Percentiles rank a stretch among this genome's conserved stretches.
Evolutionary conservation across 495 filamentous ascomycete genomes (phyloP).

Genomic region (Aspergillus nidulans): DNA sequence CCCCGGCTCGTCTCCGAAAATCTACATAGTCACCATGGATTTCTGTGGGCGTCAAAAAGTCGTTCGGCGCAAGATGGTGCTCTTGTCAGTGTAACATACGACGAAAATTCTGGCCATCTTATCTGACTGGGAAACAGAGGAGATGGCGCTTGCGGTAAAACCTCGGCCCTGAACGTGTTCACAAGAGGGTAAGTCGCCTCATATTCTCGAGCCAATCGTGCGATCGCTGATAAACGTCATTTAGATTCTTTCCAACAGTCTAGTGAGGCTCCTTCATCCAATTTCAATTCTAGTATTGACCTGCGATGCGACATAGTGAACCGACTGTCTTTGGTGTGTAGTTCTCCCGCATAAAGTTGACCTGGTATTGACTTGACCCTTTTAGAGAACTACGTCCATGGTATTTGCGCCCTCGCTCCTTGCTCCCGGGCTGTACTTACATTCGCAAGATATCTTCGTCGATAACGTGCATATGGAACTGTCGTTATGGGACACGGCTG

Average conservation of each 20-base stretch:
- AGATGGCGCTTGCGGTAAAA: conserved; percentile 97
- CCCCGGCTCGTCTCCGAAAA: conserved; percentile 1
- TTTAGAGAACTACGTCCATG: conserved; percentile 95
- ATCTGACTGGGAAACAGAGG: conserved; percentile 53
- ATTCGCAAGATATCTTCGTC: conserved; percentile 81
- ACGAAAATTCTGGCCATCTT: background rate
- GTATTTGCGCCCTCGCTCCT: conserved; percentile 43
- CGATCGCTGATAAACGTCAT: conserved; percentile 18
- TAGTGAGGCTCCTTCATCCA: conserved; percentile 57
- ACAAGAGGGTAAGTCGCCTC: conserved; percentile 74
- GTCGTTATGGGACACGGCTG: conserved; percentile 96
- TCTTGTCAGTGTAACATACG: conserved; percentile 63
- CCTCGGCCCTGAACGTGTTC: conserved; percentile 94
- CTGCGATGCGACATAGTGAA: conserved; percentile 49
- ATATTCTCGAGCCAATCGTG: conserved; percentile 10
- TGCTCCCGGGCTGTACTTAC: conserved; percentile 9
- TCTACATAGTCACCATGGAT: conserved; percentile 31
- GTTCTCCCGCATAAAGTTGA: conserved; percentile 4
- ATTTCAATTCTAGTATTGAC: conserved; percentile 24
- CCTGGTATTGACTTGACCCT: conserved; percentile 25
- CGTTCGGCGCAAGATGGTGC: conserved; percentile 96
- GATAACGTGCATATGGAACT: conserved; percentile 95
- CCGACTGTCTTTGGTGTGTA: conserved; percentile 85
- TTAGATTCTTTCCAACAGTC: conserved; percentile 93
- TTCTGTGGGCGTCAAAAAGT: conserved; percentile 63